Evolutionary conservation across 2,329 filamentous ascomycete genomes (phyloP), one percentile per base, ranked within the genome.

Genomic region (Cytospora paraplurivora): DNA sequence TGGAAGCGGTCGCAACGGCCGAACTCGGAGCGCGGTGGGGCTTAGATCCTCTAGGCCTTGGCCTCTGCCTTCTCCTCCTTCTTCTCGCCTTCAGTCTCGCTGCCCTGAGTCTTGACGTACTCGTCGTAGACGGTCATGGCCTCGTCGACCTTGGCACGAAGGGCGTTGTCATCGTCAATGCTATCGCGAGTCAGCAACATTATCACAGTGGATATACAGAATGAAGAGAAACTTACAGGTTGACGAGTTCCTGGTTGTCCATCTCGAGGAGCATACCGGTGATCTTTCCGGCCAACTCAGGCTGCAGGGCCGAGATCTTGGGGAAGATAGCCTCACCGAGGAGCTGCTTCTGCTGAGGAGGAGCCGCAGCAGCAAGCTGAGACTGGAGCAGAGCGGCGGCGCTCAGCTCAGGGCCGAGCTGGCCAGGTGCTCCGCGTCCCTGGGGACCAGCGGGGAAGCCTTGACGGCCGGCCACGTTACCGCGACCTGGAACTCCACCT

Each of bases 221-320:
- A 33, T 27, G 1, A 13, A 57, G 8, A 3, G 7, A 33, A 68
- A 91, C 93, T 91, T 89, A 97, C 92, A 99, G 86, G 80, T 91
- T 92, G 75, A 99, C 85, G 72, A 99, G 84, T 83, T 99, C 95
- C 63, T 84, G 77, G 80, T 98, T 98, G 73, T 98, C 95, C 95
- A 99, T 99, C 86, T 99, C 95, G 72, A 99, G 81, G 73, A 99
- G 90, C 95, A 99, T 99, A 81, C 95, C 95, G 67, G 95, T 99
- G 78, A 99, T 98, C 89, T 99, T 99, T 76, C 95, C 95, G 67
- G 95, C 95, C 73, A 99, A 85, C 73, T 97, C 93, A 66, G 93
- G 91, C 83, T 99, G 95, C 79, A 97, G 89, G 70, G 87, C 88
- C 78, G 93, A 88, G 74, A 99, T 98, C 90, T 98, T 99, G 75